Evolutionary conservation across 2,329 filamentous ascomycete species (phyloP), one percentile per base, ranked within the genome.

Genomic region (Phaeosphaeriaceae sp.): DNA sequence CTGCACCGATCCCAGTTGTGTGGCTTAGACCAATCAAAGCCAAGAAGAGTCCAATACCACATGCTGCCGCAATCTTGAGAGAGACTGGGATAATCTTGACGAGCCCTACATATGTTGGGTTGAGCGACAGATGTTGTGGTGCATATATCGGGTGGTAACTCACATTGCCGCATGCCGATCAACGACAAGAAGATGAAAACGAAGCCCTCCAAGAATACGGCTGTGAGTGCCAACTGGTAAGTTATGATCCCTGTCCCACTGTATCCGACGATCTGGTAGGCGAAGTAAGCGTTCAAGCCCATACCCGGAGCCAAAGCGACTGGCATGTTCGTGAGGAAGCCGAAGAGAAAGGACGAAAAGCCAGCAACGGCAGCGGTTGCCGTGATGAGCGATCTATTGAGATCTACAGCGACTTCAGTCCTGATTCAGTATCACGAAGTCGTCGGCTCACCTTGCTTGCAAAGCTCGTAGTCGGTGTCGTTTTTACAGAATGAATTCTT

Each of bases 201-300:
- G 77, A 92, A 91, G 19, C 93, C 93, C 77, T 97, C 93, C 11
- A 94, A 88, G 73, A 97, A 96, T 64, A 95, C 93, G 52, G 93
- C 92, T 7, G 92, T 95, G 28, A 96, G 81, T 10, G 93, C 93
- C 32, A 94, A 84, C 47, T 85, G 80, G 75, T 92, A 97, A 0
- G 91, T 87, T 8, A 96, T 88, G 7, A 84, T 80, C 1, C 92
- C 92, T 10, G 82, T 84, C 42, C 93, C 93, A 73, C 94, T 89
- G 68, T 82, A 87, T 8, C 93, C 93, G 56, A 96, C 92, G 42
- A 93, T 89, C 19, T 88, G 90, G 71, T 92, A 96, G 17, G 92
- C 87, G 73, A 96, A 96, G 76, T 96, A 96, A 10, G 92, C 92
- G 71, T 97, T 97, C 56, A 96, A 77, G 8, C 78, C 78, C 77